Conservation (phyloP, 148 eudicot genomes). For the Nyssa sinensis region DNA sequence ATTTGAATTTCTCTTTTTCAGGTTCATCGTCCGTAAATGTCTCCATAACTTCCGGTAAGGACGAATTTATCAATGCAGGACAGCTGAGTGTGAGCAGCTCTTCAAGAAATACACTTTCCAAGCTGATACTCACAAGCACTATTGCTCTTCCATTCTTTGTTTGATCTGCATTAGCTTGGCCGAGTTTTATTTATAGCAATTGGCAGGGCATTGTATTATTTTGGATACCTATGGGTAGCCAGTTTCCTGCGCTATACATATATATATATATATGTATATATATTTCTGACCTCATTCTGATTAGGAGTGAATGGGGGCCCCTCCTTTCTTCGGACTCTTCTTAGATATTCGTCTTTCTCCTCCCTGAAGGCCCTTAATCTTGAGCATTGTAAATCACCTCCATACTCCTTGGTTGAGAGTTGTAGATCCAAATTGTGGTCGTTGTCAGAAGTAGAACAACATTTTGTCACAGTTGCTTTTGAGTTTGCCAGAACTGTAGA, state of each 20-base stretch:
- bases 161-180: conserved; percentile 10
- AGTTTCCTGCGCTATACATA: background rate
- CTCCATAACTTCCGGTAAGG: conserved; percentile 62
- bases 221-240: background rate
- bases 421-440: background rate
- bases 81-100: conserved; percentile 61
- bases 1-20: conserved; percentile 20
- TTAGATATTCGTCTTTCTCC: background rate
- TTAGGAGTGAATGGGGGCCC: background rate
- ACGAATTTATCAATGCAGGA: conserved; percentile 59
- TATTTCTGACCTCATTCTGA: background rate
- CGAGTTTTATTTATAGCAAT: conserved; percentile 8
- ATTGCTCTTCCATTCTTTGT: conserved; percentile 13
- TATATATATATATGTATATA: background rate
- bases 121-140: conserved; percentile 12
- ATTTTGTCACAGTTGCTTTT: background rate
- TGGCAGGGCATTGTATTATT: conserved; percentile 13
- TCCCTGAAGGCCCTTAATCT: background rate
- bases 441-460: background rate
- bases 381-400: background rate
- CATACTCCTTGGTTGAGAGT: background rate
- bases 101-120: conserved; percentile 23
- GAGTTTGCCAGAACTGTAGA: background rate
- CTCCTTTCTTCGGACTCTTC: background rate
- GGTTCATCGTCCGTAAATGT: conserved; percentile 82